Base-by-base conservation (phyloP, 345 rosid species). In the Citrus cavaleriei region DNA sequence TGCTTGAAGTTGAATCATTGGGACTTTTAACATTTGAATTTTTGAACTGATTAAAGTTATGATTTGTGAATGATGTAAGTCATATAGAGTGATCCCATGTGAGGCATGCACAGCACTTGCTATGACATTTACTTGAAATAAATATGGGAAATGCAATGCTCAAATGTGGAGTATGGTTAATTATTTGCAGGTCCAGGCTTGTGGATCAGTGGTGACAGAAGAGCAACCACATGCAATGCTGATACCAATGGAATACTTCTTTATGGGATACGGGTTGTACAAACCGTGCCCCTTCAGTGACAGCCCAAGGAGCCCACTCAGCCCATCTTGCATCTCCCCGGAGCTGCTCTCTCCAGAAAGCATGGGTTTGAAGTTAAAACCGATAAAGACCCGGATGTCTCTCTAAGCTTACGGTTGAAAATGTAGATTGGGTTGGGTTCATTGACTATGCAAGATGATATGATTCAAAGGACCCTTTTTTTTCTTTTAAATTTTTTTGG, bases 121-220 rank as follows among this genome's bases (percentile, higher is more conserved):
- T 2, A 46, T 46, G 6, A 35, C 54, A 27, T 22, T 24, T 55
- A 35, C 6, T 27, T 55, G 30, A 18, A 10, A 37, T 8, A 37
- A 59, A n/a, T 37, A 5, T 24, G 32, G n/a, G 0, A 32, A 34
- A 35, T 7, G 66, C n/a, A 60, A 18, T 16, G 57, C 30, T 34
- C 54, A 68, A 38, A 12, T 19, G 10, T 60, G 57, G 35, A 13
- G 65, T 68, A 34, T 32, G 35, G 22, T 34, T 58, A 22, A 32
- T 70, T 34, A 37, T 34, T 60, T 63, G 77, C 91, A 96, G 99
- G 99, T 97, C 72, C 98, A 92, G 84, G 90, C 93, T 69, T 94
- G 99, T 83, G 99, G 99, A 79, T 97, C 99, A 61, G 89, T 94
- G 97, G 98, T 97, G 86, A 93, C 99, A 24, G 98, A 97, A 81